Conservation (phyloP, 805 yeast genomes). For the Spathaspora hagerdaliae region DNA sequence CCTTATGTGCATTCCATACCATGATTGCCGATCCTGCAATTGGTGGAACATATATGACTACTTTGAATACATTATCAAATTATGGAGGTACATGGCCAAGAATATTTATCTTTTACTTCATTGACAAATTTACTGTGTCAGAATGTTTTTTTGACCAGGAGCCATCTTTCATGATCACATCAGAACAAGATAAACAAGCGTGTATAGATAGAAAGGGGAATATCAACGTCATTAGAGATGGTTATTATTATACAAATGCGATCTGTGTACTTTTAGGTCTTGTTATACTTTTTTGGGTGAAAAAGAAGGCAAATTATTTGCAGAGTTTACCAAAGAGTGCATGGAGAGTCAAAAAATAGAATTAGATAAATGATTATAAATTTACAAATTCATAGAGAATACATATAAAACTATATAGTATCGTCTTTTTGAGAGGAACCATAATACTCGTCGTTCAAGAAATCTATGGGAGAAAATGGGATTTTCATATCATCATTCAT, state of each 20-base stretch:
- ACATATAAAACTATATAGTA: background rate
- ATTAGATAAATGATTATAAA: background rate
- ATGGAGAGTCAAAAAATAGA: conserved; percentile 59
- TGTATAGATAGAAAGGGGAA: conserved; percentile 57
- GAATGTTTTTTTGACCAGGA: conserved; percentile 40
- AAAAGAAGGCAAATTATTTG: conserved; percentile 53
- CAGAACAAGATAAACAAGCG: conserved; percentile 38
- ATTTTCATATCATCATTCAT: conserved; percentile 30
- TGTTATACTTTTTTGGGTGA: conserved; percentile 63
- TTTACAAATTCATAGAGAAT: too few relatives aligned
- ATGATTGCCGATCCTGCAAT: conserved; percentile 91
- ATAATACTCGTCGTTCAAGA: conserved; percentile 26
- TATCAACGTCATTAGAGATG: conserved; percentile 60
- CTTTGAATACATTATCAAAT: conserved; percentile 85
- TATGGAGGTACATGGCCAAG: conserved; percentile 98
- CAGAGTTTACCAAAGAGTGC: conserved; percentile 70
- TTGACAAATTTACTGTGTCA: conserved; percentile 72
- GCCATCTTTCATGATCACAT: conserved; percentile 10
- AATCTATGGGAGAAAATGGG: conserved; percentile 42
- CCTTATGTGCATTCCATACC: conserved; percentile 92
- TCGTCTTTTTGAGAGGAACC: background rate
- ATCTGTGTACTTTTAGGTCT: conserved; percentile 70
- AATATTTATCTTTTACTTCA: conserved; percentile 70
- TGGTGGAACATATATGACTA: conserved; percentile 98
- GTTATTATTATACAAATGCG: conserved; percentile 75